Conservation (phyloP, 768 basidiomycete species). For the Hysterangium stoloniferum region DNA sequence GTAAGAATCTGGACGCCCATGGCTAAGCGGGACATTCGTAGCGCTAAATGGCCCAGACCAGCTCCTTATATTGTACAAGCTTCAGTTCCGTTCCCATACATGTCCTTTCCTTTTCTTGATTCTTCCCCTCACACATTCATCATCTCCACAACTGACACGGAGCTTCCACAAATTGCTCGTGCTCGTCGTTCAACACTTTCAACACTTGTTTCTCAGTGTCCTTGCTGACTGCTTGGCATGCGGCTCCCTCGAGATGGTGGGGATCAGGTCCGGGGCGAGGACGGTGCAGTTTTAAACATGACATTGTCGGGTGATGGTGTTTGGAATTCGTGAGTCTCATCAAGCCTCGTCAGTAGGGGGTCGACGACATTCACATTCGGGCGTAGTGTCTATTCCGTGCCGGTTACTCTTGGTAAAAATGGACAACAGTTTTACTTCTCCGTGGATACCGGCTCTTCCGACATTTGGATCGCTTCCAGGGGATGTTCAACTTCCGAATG, state of each 20-base stretch:
- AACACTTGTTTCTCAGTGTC: background rate
- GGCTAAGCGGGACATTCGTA: too few species aligned
- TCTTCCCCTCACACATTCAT: background rate
- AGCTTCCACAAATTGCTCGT: background rate
- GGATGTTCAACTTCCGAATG: conserved; percentile 54
- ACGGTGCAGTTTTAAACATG: conserved; percentile 52
- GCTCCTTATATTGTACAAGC: too few species aligned
- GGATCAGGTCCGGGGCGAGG: conserved; percentile 30
- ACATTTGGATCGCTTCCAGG: conserved; percentile 70
- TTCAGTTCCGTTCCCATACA: background rate
- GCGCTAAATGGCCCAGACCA: too few species aligned
- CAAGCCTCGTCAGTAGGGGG: background rate
- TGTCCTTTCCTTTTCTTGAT: background rate
- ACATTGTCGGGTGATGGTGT: conserved; percentile 45
- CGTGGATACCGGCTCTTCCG: conserved; percentile 77
- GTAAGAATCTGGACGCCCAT: too few species aligned
- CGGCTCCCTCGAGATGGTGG: conserved; percentile 30
- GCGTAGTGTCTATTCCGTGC: conserved; percentile 56
- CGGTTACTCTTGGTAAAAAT: conserved; percentile 43
- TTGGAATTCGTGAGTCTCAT: conserved; percentile 50
- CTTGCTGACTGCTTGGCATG: background rate
- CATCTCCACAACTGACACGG: background rate
- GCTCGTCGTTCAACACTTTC: background rate
- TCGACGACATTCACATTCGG: conserved; percentile 1
- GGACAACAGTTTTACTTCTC: conserved; percentile 53